Evolutionary conservation across 2,329 filamentous ascomycete genomes (phyloP).

Genomic region (Pseudocercospora cruenta): DNA sequence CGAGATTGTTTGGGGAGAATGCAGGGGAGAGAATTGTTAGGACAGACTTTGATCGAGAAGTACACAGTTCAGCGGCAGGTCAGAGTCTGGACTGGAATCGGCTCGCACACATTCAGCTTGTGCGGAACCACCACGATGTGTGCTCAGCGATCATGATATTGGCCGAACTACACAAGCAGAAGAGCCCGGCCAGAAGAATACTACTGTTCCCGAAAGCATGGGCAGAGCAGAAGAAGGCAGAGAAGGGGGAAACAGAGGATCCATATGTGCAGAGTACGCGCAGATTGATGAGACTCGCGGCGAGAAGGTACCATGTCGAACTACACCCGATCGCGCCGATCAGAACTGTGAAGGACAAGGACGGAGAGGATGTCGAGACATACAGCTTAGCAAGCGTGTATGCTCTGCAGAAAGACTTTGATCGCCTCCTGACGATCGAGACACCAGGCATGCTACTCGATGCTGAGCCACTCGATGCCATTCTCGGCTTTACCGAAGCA

Average conservation of each 20-base stretch:
- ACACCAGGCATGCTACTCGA: conserved; percentile 52
- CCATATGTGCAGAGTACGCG: conserved; percentile 49
- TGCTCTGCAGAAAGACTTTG: conserved; percentile 47
- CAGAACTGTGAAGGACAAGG: conserved; percentile 28
- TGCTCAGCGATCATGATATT: conserved; percentile 56
- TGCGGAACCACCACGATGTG: conserved; percentile 49
- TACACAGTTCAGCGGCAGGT: conserved; percentile 26
- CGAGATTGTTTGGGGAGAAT: conserved; percentile 33
- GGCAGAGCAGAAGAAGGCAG: conserved; percentile 39
- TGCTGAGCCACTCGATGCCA: conserved; percentile 49
- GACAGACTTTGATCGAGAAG: conserved; percentile 33
- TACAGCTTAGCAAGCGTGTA: conserved; percentile 53
- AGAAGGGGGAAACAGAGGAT: conserved; percentile 43
- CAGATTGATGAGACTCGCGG: conserved; percentile 50
- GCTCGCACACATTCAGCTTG: conserved; percentile 54
- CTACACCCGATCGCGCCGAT: conserved; percentile 49
- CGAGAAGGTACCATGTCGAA: conserved; percentile 50
- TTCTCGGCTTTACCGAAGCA: conserved; percentile 38
- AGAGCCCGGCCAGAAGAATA: conserved; percentile 50
- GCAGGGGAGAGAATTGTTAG: conserved; percentile 32
- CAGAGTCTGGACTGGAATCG: conserved; percentile 47
- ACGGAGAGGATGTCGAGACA: conserved; percentile 22
- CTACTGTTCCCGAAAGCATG: conserved; percentile 50
- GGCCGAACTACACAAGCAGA: conserved; percentile 49
- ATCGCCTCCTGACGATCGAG: conserved; percentile 50